Evolutionary conservation across 306 rosid species (phyloP).

Genomic region (Trifolium dubium): DNA sequence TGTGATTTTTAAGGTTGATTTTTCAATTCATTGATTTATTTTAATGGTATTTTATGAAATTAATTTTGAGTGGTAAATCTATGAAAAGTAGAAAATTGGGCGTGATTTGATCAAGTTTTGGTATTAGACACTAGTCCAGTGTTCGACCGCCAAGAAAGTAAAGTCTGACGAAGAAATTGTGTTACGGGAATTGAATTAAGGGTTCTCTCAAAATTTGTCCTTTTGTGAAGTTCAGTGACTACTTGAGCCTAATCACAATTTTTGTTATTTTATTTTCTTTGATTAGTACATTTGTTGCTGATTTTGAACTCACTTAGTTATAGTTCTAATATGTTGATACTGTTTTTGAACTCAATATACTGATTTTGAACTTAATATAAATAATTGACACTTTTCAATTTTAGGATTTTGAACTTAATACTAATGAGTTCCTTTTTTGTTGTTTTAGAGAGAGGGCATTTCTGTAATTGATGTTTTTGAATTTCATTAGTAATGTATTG

Average conservation of each 20-base stretch:
- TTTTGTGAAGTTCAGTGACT: too few relatives aligned
- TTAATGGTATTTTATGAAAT: background rate
- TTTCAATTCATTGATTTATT: background rate
- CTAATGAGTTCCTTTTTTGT: background rate
- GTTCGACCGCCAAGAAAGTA: too few relatives aligned
- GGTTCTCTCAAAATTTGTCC: too few relatives aligned
- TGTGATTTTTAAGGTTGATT: background rate
- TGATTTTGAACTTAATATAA: background rate
- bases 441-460: slow-evolving; percentile 9
- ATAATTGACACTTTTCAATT: background rate
- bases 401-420: slow-evolving; percentile 5
- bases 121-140: background rate
- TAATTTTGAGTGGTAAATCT: background rate
- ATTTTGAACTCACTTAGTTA: background rate
- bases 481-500: slow-evolving; percentile 6
- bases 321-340: background rate
- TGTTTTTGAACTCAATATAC: background rate
- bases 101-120: background rate
- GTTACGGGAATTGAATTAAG: too few relatives aligned
- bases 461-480: background rate
- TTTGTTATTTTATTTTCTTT: background rate
- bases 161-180: too few relatives aligned
- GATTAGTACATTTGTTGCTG: background rate
- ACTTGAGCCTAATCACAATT: too few relatives aligned
- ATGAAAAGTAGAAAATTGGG: background rate